Conservation (phyloP, 73 alveolate species). For the Chromera velia region DNA sequence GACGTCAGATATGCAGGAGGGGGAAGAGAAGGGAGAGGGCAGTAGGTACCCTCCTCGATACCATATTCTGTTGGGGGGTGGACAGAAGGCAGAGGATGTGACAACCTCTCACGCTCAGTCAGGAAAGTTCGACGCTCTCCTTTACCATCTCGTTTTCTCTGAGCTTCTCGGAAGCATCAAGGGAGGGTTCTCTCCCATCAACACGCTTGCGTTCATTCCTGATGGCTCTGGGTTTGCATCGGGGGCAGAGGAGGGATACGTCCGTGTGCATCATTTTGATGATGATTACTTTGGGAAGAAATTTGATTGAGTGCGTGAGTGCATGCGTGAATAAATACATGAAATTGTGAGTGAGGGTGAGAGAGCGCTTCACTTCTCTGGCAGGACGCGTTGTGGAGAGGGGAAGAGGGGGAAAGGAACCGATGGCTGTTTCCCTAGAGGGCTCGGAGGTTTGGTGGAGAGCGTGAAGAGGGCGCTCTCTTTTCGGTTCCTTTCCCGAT, state of each 20-base stretch:
- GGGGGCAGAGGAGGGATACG: conserved; percentile 43
- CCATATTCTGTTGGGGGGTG: conserved; percentile 47
- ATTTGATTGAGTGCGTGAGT: background rate
- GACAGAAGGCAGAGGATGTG: conserved; percentile 44
- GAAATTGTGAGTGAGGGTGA: no score
- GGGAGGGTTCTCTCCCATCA: conserved; percentile 46
- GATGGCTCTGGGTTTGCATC: conserved; percentile 45
- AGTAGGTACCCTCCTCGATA: no score
- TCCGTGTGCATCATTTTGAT: conserved; percentile 41
- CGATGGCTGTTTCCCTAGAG: no score
- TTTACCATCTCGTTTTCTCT: conserved; percentile 37
- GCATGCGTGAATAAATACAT: background rate
- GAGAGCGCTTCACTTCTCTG: no score
- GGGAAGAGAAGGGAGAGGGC: no score
- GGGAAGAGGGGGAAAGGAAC: no score
- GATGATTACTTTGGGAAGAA: conserved; percentile 21
- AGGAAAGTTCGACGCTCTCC: conserved; percentile 44
- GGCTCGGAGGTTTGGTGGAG: no score
- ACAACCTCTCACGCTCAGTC: conserved; percentile 34
- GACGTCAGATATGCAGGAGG: no score
- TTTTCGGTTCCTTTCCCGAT: no score
- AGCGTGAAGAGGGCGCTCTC: no score
- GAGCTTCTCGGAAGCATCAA: conserved; percentile 29
- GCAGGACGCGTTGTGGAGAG: no score
- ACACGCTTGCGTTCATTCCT: conserved; percentile 33